Evolutionary conservation across 257 asterid genomes (phyloP).

Genomic region (Fraxinus excelsior): DNA sequence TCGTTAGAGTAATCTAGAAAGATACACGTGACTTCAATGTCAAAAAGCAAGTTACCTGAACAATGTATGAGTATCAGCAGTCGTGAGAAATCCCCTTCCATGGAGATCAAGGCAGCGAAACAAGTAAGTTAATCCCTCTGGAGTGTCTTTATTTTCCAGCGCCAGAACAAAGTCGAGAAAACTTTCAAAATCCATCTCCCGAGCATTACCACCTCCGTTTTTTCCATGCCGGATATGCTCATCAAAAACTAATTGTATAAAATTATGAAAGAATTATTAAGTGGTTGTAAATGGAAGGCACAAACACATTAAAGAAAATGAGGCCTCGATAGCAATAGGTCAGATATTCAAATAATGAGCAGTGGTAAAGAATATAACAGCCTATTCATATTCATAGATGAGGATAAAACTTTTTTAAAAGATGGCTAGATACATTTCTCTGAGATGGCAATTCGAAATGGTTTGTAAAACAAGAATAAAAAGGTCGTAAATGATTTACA

Average conservation of each 20-base stretch:
- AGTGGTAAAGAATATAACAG: background rate
- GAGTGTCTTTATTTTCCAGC: slow-evolving; percentile 92
- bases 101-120: slow-evolving; percentile 95
- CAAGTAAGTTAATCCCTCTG: slow-evolving; percentile 92
- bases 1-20: background rate
- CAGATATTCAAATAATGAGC: background rate
- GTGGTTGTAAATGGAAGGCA: slow-evolving; percentile 10
- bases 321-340: background rate
- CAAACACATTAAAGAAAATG: background rate
- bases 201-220: slow-evolving; percentile 83
- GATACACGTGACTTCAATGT: background rate
- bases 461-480: background rate
- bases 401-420: background rate
- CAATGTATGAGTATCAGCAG: slow-evolving; percentile 87
- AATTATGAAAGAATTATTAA: slow-evolving; percentile 13
- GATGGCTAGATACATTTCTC: background rate
- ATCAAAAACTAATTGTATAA: slow-evolving; percentile 66
- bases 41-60: slow-evolving; percentile 61
- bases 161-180: slow-evolving; percentile 97
- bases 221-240: slow-evolving; percentile 98
- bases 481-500: background rate
- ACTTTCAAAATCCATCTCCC: slow-evolving; percentile 98
- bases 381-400: background rate
- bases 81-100: slow-evolving; percentile 89
- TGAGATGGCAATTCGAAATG: background rate